Evolutionary conservation across 202 grass and related monocot genomes (phyloP), one percentile per base, ranked within the genome.

Genomic region (Carex sylvatica): DNA sequence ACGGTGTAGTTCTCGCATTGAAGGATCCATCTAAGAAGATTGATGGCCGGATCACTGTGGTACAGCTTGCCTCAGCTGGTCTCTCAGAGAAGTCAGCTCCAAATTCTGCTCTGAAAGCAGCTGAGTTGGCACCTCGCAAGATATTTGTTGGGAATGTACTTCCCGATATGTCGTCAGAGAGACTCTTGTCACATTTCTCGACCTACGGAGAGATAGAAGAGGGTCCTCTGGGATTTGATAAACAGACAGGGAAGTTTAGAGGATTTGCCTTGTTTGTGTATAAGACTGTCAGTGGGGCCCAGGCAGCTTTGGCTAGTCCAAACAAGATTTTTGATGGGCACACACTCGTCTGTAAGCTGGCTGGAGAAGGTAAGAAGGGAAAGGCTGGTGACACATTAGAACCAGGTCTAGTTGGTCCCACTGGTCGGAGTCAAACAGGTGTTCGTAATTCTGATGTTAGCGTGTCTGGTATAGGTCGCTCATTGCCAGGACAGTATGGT

Each of bases 1-100:
- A 99, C 19, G 91, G 93, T 15, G 97, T 93, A 23, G 80, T 96
- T 80, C 93, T 93, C 74, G 97, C 97, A 9, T 90, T 99, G 26
- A 99, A 89, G 82, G 97, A 99, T 65, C 97, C 97, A 0, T 99
- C 97, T 1, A 99, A 99, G 89, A 99, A 99, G 88, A 96, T 99
- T 40, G 97, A 99, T 47, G 97, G 89, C n/a, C 89, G 93, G 40
- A 91, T 99, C 79, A 91, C 96, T 8, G 96, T 99, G 7, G 94
- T 92, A 19, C 96, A 96, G 60, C 96, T 99, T 35, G 96, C 96
- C 1, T 87, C 92, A 4, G 89, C 96, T 6, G 96, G 96, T 13
- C 73, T 81, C 14, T 82, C 92, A 0, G 96, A 92, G 0, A 80
- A 49, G 3, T 15, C 61, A 0, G 89, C 67, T 31, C 86, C 83